Evolutionary conservation across 768 basidiomycete species (phyloP).

Genomic region (Pleurotus sapidus): DNA sequence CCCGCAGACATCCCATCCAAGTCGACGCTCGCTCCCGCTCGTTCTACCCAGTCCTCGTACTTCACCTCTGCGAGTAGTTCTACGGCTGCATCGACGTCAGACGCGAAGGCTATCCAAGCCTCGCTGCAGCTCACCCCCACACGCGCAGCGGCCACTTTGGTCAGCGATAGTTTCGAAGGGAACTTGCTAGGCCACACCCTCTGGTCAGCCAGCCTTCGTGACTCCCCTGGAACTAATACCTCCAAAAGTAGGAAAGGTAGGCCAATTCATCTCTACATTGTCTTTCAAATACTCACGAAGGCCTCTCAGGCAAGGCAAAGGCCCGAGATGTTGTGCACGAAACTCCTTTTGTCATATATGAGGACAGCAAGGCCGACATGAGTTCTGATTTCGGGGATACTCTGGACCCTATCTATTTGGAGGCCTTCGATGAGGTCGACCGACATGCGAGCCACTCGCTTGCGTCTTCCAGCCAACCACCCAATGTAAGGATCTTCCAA

Average conservation of each 20-base stretch:
- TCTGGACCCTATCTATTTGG: background rate
- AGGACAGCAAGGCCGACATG: slow-evolving; percentile 1
- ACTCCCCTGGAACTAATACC: background rate
- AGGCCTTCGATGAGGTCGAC: slow-evolving; percentile 1
- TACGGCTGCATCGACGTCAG: background rate
- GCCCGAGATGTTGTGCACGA: background rate
- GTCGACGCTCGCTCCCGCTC: background rate
- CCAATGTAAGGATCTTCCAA: background rate
- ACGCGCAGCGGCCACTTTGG: background rate
- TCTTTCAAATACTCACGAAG: background rate
- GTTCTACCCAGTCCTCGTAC: background rate
- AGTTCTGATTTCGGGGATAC: slow-evolving; percentile 5
- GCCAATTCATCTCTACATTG: no score
- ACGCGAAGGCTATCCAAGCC: background rate
- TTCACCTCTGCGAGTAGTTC: background rate
- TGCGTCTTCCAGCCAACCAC: background rate
- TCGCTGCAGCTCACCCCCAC: background rate
- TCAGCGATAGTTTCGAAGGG: background rate
- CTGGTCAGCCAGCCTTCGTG: slow-evolving; percentile 1
- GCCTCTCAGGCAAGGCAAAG: background rate
- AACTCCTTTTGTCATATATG: background rate
- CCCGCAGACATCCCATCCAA: background rate
- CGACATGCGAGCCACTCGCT: background rate
- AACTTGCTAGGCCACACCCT: background rate
- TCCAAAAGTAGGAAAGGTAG: no score